Base-by-base conservation (phyloP, 108 stramenopile genomes). In the Skeletonema marinoi region DNA sequence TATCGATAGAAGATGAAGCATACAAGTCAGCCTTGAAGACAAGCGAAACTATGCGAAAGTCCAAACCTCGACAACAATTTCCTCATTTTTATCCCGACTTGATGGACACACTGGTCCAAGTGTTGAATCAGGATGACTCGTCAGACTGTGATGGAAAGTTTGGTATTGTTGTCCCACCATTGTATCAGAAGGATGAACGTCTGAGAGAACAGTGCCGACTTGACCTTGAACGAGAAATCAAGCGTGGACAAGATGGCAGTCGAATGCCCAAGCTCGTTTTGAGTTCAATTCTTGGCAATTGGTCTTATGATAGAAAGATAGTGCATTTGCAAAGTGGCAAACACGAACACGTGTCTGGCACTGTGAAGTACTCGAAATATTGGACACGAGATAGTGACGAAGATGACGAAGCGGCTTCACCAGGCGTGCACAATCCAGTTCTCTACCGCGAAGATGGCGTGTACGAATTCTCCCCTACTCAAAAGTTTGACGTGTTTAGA, bases 361-460 rank as follows among this genome's bases (percentile, higher is more conserved):
- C 77, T 4, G 68, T 85, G 0, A 71, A 78, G 41, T 85, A 68
- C 62, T 77, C 80, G n/a, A 78, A 81, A 63, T 77, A 82, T 48
- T 72, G 50, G 39, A 11, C 48, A 29, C 58, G 58, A 29, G 68
- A 56, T 32, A 31, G 32, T 4, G 60, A 60, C 32, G 50, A 29
- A 19, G 65, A 48, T 66, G 36, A 31, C 36, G 32, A 70, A 3
- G 64, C 29, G 46, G 32, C 21, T 48, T 17, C 59, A 21, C 33
- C 44, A 50, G 17, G 14, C 29, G 38, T 62, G 19, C 54, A 63
- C 5, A 62, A 73, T 29, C 69, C 78, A 42, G 86, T 87, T 4
- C 38, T 80, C 62, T 90, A 90, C 66, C 78, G 88, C 25, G 90
- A 90, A 61, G 88, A 90, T 84, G 90, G 90, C 35, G 64, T 87